Evolutionary conservation across 441 rosid species (phyloP).

Genomic region (Pelargonium cotyledonis): DNA sequence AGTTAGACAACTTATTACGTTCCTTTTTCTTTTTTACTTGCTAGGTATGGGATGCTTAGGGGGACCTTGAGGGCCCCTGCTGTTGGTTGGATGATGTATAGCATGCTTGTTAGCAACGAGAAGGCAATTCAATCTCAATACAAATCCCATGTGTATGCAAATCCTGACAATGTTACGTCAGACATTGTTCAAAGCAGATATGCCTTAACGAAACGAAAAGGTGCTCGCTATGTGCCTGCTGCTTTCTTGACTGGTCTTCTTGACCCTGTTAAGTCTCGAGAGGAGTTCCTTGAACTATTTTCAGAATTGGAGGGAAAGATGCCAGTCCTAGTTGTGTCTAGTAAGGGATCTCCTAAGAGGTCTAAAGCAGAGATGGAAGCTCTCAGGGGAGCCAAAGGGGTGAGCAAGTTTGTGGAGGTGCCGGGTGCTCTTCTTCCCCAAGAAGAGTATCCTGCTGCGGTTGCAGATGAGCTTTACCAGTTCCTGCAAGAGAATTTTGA

Average conservation of each 20-base stretch:
- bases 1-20: slow-evolving; percentile 3
- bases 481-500: slow-evolving; percentile 54
- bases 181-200: slow-evolving; percentile 58
- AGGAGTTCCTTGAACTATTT: slow-evolving; percentile 63
- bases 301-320: slow-evolving; percentile 50
- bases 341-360: slow-evolving; percentile 68
- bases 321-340: slow-evolving; percentile 57
- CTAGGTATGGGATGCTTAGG: slow-evolving; percentile 74
- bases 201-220: slow-evolving; percentile 54
- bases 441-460: slow-evolving; percentile 70
- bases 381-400: slow-evolving; percentile 61
- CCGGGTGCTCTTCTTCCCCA: slow-evolving; percentile 80
- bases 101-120: slow-evolving; percentile 86
- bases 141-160: slow-evolving; percentile 79
- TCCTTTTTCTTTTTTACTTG: slow-evolving; percentile 8
- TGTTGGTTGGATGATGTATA: slow-evolving; percentile 86
- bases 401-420: slow-evolving; percentile 62
- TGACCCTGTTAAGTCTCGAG: slow-evolving; percentile 68
- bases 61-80: slow-evolving; percentile 77
- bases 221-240: slow-evolving; percentile 80
- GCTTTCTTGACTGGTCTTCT: slow-evolving; percentile 87
- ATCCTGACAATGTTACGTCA: slow-evolving; percentile 68
- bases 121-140: slow-evolving; percentile 78
- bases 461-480: slow-evolving; percentile 49
- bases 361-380: slow-evolving; percentile 93